Percentiles rank a stretch among this genome's conserved stretches.
These are phyloP conservation scores for Penicillium sp. DNA, from an alignment of 2,329 filamentous ascomycete species.

Conservation along the genomic window DNA sequence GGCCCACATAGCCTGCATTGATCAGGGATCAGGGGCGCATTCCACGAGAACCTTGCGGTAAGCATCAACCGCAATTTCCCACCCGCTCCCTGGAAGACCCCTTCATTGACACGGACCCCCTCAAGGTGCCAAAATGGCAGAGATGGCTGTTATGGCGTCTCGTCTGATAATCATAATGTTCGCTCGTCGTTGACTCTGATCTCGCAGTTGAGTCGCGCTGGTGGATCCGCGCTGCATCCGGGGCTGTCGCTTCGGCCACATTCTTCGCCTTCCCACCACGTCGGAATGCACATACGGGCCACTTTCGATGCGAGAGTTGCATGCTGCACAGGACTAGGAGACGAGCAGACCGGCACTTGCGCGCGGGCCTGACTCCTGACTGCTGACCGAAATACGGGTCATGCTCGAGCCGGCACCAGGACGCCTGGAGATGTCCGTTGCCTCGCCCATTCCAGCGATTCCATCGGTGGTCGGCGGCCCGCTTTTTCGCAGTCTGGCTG, in stretches of 20 bases:
- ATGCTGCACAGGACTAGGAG: not conserved
- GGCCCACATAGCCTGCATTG: conserved; percentile 6
- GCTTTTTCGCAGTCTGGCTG: conserved; percentile 1
- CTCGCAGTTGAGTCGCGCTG: not conserved
- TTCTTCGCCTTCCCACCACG: conserved; percentile 8
- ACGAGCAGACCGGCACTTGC: too few relatives aligned
- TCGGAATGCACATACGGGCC: conserved; percentile 14
- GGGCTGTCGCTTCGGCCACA: conserved; percentile 7
- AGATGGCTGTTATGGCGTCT: too few relatives aligned
- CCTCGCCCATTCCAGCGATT: conserved; percentile 12
- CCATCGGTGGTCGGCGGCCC: not conserved
- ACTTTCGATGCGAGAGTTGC: conserved; percentile 16
- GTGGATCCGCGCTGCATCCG: conserved; percentile 20
- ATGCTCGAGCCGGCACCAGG: not conserved
- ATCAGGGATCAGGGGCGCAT: conserved; percentile 3
- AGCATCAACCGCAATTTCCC: conserved; percentile 1
- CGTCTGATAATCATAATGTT: too few relatives aligned
- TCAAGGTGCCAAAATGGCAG: too few relatives aligned
- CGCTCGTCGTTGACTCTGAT: too few relatives aligned
- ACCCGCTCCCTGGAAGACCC: too few relatives aligned
- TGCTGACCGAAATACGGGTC: not conserved
- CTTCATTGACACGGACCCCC: too few relatives aligned
- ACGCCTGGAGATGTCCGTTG: conserved; percentile 7
- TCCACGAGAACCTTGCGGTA: conserved; percentile 5
- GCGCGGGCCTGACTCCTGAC: too few relatives aligned